These are phyloP conservation scores for Ophiocordyceps australis DNA, from an alignment of 2,329 filamentous ascomycete genomes.

Conservation along the genomic window DNA sequence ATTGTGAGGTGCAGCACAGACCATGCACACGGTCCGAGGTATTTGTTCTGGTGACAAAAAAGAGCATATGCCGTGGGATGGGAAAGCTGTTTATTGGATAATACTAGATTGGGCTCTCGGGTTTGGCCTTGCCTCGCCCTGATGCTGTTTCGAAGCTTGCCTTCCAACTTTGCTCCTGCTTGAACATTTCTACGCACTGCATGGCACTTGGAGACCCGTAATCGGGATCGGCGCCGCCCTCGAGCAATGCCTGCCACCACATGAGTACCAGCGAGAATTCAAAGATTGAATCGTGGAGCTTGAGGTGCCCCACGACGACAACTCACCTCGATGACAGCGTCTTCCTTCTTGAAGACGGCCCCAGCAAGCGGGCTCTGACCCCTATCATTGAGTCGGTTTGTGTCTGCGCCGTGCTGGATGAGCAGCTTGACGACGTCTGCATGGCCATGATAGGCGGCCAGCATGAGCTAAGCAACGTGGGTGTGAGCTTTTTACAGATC, in stretches of 20 bases:
- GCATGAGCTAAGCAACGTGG: conserved; percentile 38
- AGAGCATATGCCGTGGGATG: too few species aligned
- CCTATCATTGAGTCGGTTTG: conserved; percentile 48
- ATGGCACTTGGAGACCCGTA: conserved; percentile 29
- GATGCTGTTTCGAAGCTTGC: conserved; percentile 27
- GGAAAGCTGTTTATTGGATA: too few species aligned
- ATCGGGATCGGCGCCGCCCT: conserved; percentile 35
- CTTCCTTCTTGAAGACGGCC: conserved; percentile 55
- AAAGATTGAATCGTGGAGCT: too few species aligned
- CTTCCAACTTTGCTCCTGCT: conserved; percentile 30
- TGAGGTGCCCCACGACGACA: not conserved
- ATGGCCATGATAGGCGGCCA: conserved; percentile 53
- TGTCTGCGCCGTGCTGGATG: conserved; percentile 43
- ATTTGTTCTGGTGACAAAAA: too few species aligned
- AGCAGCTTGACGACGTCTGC: conserved; percentile 40
- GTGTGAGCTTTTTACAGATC: too few species aligned
- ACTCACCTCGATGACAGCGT: conserved; percentile 39
- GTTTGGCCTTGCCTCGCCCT: conserved; percentile 28
- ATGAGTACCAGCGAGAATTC: not conserved
- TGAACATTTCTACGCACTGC: conserved; percentile 30
- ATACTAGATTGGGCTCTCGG: too few species aligned
- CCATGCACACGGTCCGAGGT: too few species aligned
- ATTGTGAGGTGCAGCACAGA: too few species aligned
- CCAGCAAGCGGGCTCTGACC: conserved; percentile 54
- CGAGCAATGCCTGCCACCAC: conserved; percentile 21